Evolutionary conservation across 2,329 filamentous ascomycete genomes (phyloP).

Genomic region (Cladophialophora immunda): DNA sequence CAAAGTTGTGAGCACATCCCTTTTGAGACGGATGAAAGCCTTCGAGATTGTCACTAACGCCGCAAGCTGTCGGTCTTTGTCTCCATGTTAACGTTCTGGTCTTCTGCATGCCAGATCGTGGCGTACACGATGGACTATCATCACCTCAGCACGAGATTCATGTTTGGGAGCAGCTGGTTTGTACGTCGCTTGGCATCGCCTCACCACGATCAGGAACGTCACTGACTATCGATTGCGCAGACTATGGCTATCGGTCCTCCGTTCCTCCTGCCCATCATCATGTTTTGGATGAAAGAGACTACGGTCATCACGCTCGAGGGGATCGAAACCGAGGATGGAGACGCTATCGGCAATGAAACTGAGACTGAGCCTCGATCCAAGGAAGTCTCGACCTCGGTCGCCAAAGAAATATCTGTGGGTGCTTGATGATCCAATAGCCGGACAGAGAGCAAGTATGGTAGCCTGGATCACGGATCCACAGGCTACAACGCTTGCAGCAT

Average conservation of each 20-base stretch:
- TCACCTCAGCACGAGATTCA: neutral
- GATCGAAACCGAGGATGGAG: too few species aligned
- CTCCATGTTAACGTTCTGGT: neutral
- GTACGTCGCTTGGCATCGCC: neutral
- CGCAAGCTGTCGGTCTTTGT: neutral
- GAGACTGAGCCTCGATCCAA: too few species aligned
- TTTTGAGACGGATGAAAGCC: too few species aligned
- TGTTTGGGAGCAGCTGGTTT: neutral
- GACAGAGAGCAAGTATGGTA: too few species aligned
- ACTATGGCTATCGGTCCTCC: neutral
- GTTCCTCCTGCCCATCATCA: neutral
- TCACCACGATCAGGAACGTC: neutral
- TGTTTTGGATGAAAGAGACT: conserved; percentile 8
- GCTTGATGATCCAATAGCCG: too few species aligned
- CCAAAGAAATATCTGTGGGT: too few species aligned
- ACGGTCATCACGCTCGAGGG: too few species aligned
- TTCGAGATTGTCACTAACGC: too few species aligned
- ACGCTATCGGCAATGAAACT: too few species aligned
- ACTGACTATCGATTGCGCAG: neutral
- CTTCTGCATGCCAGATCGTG: neutral
- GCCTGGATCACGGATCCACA: too few species aligned
- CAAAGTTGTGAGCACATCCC: neutral
- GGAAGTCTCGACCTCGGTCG: too few species aligned
- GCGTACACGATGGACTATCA: neutral
- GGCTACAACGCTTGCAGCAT: too few species aligned